phyloP scores from a whole-genome alignment of 768 basidiomycete species.

The Phanerochaete sordida region DNA sequence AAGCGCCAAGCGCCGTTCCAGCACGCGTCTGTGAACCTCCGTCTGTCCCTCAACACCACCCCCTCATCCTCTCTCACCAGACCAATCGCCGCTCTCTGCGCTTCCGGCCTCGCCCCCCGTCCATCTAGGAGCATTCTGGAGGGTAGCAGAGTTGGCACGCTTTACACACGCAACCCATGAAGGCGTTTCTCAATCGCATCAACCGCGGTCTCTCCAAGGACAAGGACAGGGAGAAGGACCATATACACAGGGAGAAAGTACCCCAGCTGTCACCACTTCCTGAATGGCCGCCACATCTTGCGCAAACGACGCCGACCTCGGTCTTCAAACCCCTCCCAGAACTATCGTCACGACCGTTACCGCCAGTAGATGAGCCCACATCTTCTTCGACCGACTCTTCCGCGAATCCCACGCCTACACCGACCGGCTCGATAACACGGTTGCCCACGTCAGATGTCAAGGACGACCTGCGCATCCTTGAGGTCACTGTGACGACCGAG shows the following conservation, averaged over 20 bases:
- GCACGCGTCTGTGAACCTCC: conserved; percentile 11
- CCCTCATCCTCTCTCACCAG: conserved; percentile 9
- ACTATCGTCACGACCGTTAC: conserved; percentile 46
- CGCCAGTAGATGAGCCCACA: conserved; percentile 42
- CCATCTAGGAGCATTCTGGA: conserved; percentile 7
- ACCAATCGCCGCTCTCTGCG: conserved; percentile 5
- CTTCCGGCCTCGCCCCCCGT: conserved; percentile 15
- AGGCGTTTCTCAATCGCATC: conserved; percentile 78
- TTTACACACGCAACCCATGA: conserved; percentile 46
- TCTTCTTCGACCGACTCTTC: conserved; percentile 32
- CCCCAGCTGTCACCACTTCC: conserved; percentile 55
- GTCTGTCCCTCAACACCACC: conserved; percentile 11
- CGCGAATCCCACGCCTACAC: conserved; percentile 31
- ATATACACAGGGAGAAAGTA: conserved; percentile 56
- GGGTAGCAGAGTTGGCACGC: conserved; percentile 5
- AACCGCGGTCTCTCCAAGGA: conserved; percentile 64
- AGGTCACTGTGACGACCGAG: conserved; percentile 11
- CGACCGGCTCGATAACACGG: conserved; percentile 25
- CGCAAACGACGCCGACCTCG: conserved; percentile 40
- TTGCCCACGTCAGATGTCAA: conserved; percentile 15
- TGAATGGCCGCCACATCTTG: conserved; percentile 59
- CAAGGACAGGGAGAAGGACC: conserved; percentile 54
- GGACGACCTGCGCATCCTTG: conserved; percentile 21
- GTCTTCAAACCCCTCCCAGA: conserved; percentile 74
- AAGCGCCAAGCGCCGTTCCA: conserved; percentile 8